Conservation (phyloP, 805 yeast species). For the Candida odintsovae region DNA sequence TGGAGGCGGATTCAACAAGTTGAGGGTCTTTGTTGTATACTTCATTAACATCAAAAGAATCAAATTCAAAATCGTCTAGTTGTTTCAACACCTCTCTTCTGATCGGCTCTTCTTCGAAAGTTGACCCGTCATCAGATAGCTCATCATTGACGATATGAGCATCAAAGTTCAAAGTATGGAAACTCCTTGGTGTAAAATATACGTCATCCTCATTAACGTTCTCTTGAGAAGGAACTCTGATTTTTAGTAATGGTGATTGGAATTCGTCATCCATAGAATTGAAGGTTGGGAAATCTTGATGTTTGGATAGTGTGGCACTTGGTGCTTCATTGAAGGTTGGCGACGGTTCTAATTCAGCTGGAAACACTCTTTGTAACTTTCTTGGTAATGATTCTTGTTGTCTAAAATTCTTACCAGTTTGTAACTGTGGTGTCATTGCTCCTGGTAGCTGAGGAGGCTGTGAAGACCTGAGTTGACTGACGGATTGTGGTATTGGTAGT, state of each 20-base stretch:
- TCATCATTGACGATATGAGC: neutral
- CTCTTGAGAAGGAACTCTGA: constrained; percentile 15
- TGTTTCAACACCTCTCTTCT: neutral
- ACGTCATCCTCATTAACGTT: neutral
- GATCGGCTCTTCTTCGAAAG: neutral
- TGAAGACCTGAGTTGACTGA: neutral
- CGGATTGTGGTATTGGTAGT: neutral
- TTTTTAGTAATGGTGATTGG: constrained; percentile 15
- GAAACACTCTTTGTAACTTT: neutral
- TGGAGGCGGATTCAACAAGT: neutral
- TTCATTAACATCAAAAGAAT: constrained; percentile 1
- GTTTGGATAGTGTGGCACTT: neutral
- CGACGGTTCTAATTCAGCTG: neutral
- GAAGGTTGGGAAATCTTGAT: constrained; percentile 6
- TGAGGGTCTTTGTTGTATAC: neutral
- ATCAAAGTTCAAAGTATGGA: constrained; percentile 18
- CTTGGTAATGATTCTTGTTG: neutral
- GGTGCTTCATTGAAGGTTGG: neutral
- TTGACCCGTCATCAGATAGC: neutral
- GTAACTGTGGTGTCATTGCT: neutral
- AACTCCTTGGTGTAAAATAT: constrained; percentile 1
- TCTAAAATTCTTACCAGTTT: neutral
- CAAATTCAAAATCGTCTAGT: constrained; percentile 2
- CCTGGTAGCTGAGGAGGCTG: neutral
- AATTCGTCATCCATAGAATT: constrained; percentile 18